Evolutionary conservation across 2,329 filamentous ascomycete species (phyloP), one percentile per base, ranked within the genome.

Genomic region (Talaromyces rugulosus): DNA sequence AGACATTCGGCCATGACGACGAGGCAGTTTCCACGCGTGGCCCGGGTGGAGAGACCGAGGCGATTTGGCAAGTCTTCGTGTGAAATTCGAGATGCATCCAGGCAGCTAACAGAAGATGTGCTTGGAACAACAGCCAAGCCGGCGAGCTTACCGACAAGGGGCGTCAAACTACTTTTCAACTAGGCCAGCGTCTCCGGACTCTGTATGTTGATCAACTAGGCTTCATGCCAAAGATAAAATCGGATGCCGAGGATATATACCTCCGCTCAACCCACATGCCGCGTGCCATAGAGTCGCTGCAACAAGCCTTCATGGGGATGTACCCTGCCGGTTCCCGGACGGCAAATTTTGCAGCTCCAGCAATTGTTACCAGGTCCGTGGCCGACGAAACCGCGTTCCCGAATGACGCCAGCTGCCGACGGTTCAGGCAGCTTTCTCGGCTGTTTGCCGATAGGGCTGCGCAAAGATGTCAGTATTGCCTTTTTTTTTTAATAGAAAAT

Each of bases 361-460:
- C 87, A 5, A 89, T 92, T 66, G 77, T 92, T 57, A 84, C 83
- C 9, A 83, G 90, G 44, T 80, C 84, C 3, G 81, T 84, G 4
- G 82, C 81, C 52, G 89, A 93, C 69, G 91, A 95, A 78, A 94
- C 89, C 0, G 82, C 94, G 0, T 92, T 89, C 72, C 91, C 91
- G 23, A 95, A 94, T 73, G 89, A 92, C 67, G 80, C 82, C 63
- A 87, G 85, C 70, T 95, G 91, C 74, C 84, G 86, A 54, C 85
- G 91, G 31, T 91, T 93, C 72, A 85, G 86, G 47, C 84, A 86
- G 62, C 81, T 95, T 11, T 82, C 87, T 1, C 81, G 87, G 33
- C 86, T 88, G 4, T 93, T 92, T 74, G 89, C 89, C 4, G 82
- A 90, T 70, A 83, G 89, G 50, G 83, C 90, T 5, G 89, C 89